phyloP scores from a whole-genome alignment of 108 stramenopile genomes.

The Fragilaria radians region DNA sequence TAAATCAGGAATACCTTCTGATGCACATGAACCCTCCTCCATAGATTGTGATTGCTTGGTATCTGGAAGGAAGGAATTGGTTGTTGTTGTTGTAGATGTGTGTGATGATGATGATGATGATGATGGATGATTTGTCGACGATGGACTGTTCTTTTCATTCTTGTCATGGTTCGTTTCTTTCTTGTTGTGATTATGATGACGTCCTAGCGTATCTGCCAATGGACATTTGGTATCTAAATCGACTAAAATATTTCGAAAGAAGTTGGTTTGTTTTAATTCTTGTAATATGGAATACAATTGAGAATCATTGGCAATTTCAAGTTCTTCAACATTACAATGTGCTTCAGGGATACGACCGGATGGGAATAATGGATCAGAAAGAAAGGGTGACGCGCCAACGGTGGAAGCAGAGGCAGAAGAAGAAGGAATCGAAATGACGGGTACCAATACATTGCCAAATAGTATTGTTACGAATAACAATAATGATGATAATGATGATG shows the following conservation, averaged over 20 bases:
- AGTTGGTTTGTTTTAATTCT: conserved; percentile 61
- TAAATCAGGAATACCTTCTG: conserved; percentile 46
- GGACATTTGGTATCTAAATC: conserved; percentile 78
- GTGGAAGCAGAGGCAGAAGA: too few relatives aligned
- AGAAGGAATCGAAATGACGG: too few relatives aligned
- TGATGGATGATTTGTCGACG: background rate
- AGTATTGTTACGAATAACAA: too few relatives aligned
- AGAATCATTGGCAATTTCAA: conserved; percentile 82
- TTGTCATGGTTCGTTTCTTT: too few relatives aligned
- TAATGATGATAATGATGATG: too few relatives aligned
- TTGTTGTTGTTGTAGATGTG: background rate
- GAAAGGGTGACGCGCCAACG: background rate
- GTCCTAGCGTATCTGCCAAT: too few relatives aligned
- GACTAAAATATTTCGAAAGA: conserved; percentile 76
- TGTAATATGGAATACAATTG: conserved; percentile 73
- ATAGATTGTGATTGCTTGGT: background rate
- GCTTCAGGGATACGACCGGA: conserved; percentile 66
- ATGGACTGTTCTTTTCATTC: too few relatives aligned
- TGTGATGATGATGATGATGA: background rate
- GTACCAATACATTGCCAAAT: too few relatives aligned
- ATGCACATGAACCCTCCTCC: conserved; percentile 12
- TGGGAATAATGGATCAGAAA: background rate
- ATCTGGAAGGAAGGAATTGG: background rate
- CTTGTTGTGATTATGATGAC: too few relatives aligned
- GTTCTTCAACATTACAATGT: conserved; percentile 74